phyloP scores from a whole-genome alignment of 129 eudicot genomes.

The Ambrosia trifida region DNA sequence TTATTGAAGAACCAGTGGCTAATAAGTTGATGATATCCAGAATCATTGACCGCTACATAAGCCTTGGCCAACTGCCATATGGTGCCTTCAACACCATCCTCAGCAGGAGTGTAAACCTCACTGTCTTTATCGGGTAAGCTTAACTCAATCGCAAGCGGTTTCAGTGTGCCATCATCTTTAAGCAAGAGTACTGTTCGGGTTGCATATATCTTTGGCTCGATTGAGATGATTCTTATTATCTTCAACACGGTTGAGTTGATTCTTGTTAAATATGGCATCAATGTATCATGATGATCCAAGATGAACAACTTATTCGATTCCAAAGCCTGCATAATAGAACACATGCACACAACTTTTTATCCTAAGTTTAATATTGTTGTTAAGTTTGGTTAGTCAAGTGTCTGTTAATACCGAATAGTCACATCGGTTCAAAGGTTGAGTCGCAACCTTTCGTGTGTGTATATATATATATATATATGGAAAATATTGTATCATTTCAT shows the following conservation, averaged over 20 bases:
- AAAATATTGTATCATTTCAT: too few species aligned
- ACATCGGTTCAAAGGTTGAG: too few species aligned
- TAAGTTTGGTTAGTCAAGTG: too few species aligned
- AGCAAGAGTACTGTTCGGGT: slow-evolving; percentile 78
- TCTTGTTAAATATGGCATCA: slow-evolving; percentile 74
- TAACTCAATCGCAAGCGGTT: slow-evolving; percentile 84
- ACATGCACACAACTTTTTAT: background rate
- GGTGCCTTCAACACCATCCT: slow-evolving; percentile 46
- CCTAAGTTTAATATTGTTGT: too few species aligned
- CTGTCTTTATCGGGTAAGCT: slow-evolving; percentile 70
- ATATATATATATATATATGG: too few species aligned
- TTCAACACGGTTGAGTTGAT: slow-evolving; percentile 51
- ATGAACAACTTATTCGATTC: slow-evolving; percentile 60
- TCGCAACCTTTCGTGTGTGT: too few species aligned
- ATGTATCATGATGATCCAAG: slow-evolving; percentile 79
- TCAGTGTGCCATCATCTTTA: slow-evolving; percentile 65
- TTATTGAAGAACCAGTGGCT: slow-evolving; percentile 70
- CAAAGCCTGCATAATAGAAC: slow-evolving; percentile 51
- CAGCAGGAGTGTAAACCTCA: slow-evolving; percentile 58
- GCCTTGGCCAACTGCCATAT: slow-evolving; percentile 97
- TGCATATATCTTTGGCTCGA: slow-evolving; percentile 63
- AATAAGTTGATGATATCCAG: slow-evolving; percentile 91
- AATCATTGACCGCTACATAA: slow-evolving; percentile 89
- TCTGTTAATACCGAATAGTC: too few species aligned
- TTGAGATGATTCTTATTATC: slow-evolving; percentile 59